Conservation (phyloP, 1,139 yeast species). For the Candida sanyaensis region DNA sequence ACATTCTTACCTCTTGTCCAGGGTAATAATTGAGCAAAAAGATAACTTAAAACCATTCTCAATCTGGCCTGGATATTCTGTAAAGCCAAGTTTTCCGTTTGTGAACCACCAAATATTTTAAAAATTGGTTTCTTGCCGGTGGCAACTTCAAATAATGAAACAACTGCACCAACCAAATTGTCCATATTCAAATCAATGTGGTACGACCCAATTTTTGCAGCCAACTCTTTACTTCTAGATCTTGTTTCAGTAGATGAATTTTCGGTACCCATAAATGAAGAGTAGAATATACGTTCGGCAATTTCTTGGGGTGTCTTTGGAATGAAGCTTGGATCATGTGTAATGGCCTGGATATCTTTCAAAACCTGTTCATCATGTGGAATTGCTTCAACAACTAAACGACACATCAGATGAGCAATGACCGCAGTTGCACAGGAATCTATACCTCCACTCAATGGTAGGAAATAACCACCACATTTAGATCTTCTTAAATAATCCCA, state of each 20-base stretch:
- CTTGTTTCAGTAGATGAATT: conserved; percentile 91
- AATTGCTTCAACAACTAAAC: conserved; percentile 71
- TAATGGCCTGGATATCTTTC: conserved; percentile 66
- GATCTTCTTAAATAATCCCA: conserved; percentile 97
- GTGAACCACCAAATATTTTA: conserved; percentile 91
- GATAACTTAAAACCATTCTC: conserved; percentile 90
- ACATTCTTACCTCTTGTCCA: conserved; percentile 75
- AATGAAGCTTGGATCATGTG: conserved; percentile 56
- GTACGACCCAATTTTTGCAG: conserved; percentile 78
- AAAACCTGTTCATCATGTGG: conserved; percentile 61
- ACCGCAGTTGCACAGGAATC: conserved; percentile 98
- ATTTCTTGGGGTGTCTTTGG: conserved; percentile 78
- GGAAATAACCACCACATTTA: conserved; percentile 84
- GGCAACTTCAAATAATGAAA: conserved; percentile 77
- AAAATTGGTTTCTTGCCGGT: conserved; percentile 89
- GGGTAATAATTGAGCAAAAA: conserved; percentile 92
- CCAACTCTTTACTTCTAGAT: conserved; percentile 74
- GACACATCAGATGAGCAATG: conserved; percentile 92
- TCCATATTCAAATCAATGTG: conserved; percentile 95
- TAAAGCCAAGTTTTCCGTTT: conserved; percentile 86
- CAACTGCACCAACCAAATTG: conserved; percentile 69
- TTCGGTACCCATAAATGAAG: conserved; percentile 93
- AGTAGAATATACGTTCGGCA: conserved; percentile 75
- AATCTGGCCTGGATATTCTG: conserved; percentile 96
- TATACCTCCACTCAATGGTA: conserved; percentile 95